Percentiles rank a stretch among this genome's conserved stretches.
These are phyloP conservation scores for Marasmius oreades DNA, from an alignment of 1,284 basidiomycete species.

Conservation along the genomic window DNA sequence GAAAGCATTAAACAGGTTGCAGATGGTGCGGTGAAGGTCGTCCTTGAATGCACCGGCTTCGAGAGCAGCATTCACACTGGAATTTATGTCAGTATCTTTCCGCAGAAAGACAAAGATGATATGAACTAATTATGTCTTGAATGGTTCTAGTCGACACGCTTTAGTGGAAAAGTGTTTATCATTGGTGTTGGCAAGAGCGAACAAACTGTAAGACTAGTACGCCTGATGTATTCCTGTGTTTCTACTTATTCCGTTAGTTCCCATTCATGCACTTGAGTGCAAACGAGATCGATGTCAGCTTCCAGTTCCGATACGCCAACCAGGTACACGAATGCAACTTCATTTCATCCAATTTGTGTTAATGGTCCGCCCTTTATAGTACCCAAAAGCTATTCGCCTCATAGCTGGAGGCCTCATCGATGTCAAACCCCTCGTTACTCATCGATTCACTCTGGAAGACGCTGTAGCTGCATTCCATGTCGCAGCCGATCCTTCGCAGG, in stretches of 20 bases:
- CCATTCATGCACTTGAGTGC: conserved; percentile 68
- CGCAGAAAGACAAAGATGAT: background rate
- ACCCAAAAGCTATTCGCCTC: conserved; percentile 80
- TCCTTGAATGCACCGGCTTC: conserved; percentile 76
- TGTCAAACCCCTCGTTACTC: conserved; percentile 81
- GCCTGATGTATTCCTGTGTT: background rate
- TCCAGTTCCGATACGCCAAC: conserved; percentile 64
- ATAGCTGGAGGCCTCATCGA: conserved; percentile 71
- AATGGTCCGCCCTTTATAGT: conserved; percentile 36
- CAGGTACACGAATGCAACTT: conserved; percentile 33
- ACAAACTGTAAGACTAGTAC: conserved; percentile 39
- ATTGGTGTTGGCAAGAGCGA: conserved; percentile 64
- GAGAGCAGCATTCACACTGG: conserved; percentile 71
- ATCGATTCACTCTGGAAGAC: conserved; percentile 73
- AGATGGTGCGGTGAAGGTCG: conserved; percentile 43
- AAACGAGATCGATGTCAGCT: conserved; percentile 61
- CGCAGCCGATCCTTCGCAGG: conserved; percentile 63
- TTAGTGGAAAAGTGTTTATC: conserved; percentile 62
- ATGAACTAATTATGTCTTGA: background rate
- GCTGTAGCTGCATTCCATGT: conserved; percentile 79
- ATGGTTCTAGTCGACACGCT: conserved; percentile 43
- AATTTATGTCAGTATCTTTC: conserved; percentile 46
- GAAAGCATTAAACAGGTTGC: conserved; percentile 46
- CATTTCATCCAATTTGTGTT: background rate
- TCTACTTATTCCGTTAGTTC: conserved; percentile 35